phyloP scores from a whole-genome alignment of 306 rosid species.

The Cyamopsis tetragonoloba region DNA sequence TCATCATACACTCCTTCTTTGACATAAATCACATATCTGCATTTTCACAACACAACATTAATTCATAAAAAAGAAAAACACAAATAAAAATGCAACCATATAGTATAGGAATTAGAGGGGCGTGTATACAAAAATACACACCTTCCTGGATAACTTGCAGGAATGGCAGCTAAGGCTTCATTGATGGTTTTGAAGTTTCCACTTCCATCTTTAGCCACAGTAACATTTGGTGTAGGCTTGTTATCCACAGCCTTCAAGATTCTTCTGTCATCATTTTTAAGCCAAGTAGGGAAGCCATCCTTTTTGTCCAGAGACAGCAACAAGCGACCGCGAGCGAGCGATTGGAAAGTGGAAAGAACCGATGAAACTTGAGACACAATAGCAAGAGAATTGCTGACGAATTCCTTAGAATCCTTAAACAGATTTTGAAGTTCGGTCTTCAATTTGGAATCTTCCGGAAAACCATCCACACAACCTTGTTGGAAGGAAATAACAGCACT shows the following conservation, averaged over 20 bases:
- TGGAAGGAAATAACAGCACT: slow-evolving; percentile 83
- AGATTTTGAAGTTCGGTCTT: slow-evolving; percentile 38
- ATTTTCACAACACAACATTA: not conserved
- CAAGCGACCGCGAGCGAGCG: slow-evolving; percentile 20
- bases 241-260: slow-evolving; percentile 45
- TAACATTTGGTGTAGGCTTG: slow-evolving; percentile 66
- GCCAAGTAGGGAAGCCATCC: slow-evolving; percentile 61
- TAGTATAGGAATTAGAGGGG: not conserved
- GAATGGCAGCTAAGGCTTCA: slow-evolving; percentile 57
- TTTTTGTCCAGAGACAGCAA: slow-evolving; percentile 33
- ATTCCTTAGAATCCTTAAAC: slow-evolving; percentile 38
- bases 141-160: slow-evolving; percentile 59
- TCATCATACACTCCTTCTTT: slow-evolving; percentile 78
- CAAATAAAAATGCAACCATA: too few relatives aligned
- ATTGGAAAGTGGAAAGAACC: slow-evolving; percentile 28
- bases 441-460: slow-evolving; percentile 51
- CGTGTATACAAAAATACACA: too few relatives aligned
- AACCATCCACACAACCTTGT: slow-evolving; percentile 73
- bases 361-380: slow-evolving; percentile 41
- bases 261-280: slow-evolving; percentile 48
- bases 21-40: slow-evolving; percentile 72
- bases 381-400: slow-evolving; percentile 77
- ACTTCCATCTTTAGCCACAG: slow-evolving; percentile 71
- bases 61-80: not conserved
- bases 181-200: slow-evolving; percentile 66